Evolutionary conservation across 2,329 filamentous ascomycete genomes (phyloP), one percentile per base, ranked within the genome.

Genomic region (Alternaria solani): DNA sequence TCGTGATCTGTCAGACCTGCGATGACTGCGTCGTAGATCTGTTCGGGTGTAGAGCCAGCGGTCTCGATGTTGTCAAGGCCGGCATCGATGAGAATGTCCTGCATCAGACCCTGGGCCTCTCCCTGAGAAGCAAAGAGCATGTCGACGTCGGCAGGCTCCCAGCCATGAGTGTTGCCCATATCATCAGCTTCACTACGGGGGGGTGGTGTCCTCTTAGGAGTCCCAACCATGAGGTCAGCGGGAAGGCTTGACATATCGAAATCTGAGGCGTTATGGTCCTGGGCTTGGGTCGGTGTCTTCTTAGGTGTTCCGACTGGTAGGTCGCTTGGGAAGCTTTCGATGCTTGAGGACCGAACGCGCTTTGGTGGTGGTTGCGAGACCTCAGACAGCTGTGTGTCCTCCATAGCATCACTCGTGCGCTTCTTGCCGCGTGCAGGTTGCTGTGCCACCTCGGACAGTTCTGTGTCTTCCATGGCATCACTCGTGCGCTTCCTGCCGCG

Each of bases 141-240:
- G 30, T 97, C 94, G 4, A 97, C 83, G 68, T 97, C 92, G 2
- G 91, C 84, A 0, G 91, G 83, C 5, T 84, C 85, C 94, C 94
- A 98, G 0, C 88, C 82, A 32, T 55, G 49, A 5, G 36, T 48
- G 23, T 60, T 58, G 30, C 57, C 43, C 7, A 32, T 36, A n/a
- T 59, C 59, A 28, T 67, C 65, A 11, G 68, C 58, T 7, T 66
- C 67, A 49, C 53, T 64, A 36, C 54, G 56, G 26, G 61, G 62
- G 12, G 67, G 61, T 23, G 70, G 68, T 11, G 64, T 68, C 47
- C 70, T 65, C 63, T 65, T 78, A 78, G 68, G 70, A 49, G 41
- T 88, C 82, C 69, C 63, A 38, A 66, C 56, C 25, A 64, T 60
- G 12, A 68, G 51, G 20, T 63, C 64, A 16, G 52, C 60, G 2